Evolutionary conservation across 495 filamentous ascomycete species (phyloP).

Genomic region (Tetracladium marchalianum): DNA sequence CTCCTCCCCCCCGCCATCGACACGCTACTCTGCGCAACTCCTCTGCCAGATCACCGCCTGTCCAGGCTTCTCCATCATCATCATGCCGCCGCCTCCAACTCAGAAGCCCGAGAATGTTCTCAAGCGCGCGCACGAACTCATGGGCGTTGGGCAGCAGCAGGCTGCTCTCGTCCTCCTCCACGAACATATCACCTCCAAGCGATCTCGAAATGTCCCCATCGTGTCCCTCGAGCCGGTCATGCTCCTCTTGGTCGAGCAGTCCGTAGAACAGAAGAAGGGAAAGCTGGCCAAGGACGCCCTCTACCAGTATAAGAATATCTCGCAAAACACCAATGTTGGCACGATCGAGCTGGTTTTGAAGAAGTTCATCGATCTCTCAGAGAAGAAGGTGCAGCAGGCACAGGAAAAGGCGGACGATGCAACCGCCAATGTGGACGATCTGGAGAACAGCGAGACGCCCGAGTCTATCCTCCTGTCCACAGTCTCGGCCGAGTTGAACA

Average conservation of each 20-base stretch:
- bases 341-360: constrained; percentile 97
- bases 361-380: constrained; percentile 94
- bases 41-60: background rate
- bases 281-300: constrained; percentile 97
- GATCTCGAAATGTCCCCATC: constrained; percentile 95
- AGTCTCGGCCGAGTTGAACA: constrained; percentile 94
- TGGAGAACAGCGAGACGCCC: constrained; percentile 94
- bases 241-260: constrained; percentile 93
- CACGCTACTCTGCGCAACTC: background rate
- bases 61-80: constrained; percentile 27
- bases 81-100: constrained; percentile 90
- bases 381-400: constrained; percentile 90
- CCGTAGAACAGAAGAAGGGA: constrained; percentile 91
- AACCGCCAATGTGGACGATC: constrained; percentile 76
- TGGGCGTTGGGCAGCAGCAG: constrained; percentile 86
- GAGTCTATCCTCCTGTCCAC: constrained; percentile 97
- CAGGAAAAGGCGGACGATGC: constrained; percentile 92
- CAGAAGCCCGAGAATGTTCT: constrained; percentile 98
- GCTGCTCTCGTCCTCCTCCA: constrained; percentile 92
- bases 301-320: constrained; percentile 99
- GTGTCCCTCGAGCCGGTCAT: constrained; percentile 94
- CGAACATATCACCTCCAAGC: constrained; percentile 97
- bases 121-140: constrained; percentile 96
- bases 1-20: background rate
- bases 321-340: constrained; percentile 95